Base-by-base conservation (phyloP, 345 rosid genomes). In the Carallia brachiata region DNA sequence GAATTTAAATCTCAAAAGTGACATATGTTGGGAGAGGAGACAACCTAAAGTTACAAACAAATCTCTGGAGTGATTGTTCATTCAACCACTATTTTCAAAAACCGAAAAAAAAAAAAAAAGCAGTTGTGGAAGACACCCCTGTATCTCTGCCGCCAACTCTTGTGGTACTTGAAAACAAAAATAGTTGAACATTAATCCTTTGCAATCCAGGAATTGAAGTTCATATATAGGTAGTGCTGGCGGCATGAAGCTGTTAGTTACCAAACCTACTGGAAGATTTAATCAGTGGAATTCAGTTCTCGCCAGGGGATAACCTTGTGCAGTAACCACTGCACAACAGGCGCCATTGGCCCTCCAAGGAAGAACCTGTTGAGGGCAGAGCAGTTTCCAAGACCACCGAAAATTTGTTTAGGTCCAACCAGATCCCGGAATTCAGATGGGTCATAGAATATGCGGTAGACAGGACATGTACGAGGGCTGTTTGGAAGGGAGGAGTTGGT, bases 81-180 rank as follows among this genome's bases (percentile, higher is more conserved):
- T 23, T 23, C 23, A 23, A 23, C 23, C 23, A 23, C 23, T 23
- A 23, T 23, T 23, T 23, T 23, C 23, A 23, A 23, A 23, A 23
- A 23, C 23, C 23, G 23, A 23, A 23, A 75, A 85, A 85, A 74
- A 82, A 88, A 1, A 88, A 32, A 4, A 85, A 50, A 70, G 82
- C 86, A 23, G 84, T 88, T 84, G 85, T 82, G 84, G 84, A 85
- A 19, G 89, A 87, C 74, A 85, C 47, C 2, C 92, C 89, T 88
- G 77, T 85, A 85, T 67, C 84, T 80, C 73, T 81, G 88, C 92
- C 90, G 85, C 92, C 88, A 88, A 32, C 1, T 37, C 61, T 85
- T 85, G 54, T 69, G 52, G 73, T 82, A 73, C 68, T 68, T 82
- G 17, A 85, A 88, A 54, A 85, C 75, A 50, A 67, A 79, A 78